Conservation (phyloP, 208 protist genomes). For the Zelonia costaricensis region DNA sequence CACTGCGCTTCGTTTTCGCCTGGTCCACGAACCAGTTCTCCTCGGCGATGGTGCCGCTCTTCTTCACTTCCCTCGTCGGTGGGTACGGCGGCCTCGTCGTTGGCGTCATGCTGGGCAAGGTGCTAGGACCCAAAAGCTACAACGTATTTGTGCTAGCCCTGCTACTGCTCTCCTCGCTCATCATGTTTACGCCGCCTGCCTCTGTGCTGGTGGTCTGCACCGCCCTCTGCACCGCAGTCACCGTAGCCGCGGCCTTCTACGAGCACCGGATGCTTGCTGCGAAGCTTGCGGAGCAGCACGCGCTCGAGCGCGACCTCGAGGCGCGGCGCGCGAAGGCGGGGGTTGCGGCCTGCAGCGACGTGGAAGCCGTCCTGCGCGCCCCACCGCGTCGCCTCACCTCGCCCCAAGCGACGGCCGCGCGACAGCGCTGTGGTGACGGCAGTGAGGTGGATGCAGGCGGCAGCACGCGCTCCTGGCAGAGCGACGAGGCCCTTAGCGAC, state of each 20-base stretch:
- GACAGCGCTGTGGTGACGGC: no score
- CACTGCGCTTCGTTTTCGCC: slow-evolving; percentile 38
- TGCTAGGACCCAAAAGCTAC: slow-evolving; percentile 39
- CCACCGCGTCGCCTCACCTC: neutral
- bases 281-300: slow-evolving; percentile 24
- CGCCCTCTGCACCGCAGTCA: slow-evolving; percentile 10
- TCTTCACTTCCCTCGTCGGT: slow-evolving; percentile 27
- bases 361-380: no score
- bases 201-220: slow-evolving; percentile 22
- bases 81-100: slow-evolving; percentile 33
- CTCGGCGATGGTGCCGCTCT: slow-evolving; percentile 30
- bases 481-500: slow-evolving; percentile 4
- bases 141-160: slow-evolving; percentile 41
- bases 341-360: neutral
- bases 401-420: neutral
- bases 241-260: slow-evolving; percentile 19
- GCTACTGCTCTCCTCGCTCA: slow-evolving; percentile 36
- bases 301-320: slow-evolving; percentile 24
- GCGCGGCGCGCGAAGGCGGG: neutral
- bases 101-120: slow-evolving; percentile 36
- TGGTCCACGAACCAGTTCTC: slow-evolving; percentile 22
- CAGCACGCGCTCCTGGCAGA: neutral
- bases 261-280: slow-evolving; percentile 24
- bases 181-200: slow-evolving; percentile 34
- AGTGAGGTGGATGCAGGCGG: neutral